Conservation (phyloP, 306 rosid species). For the Betula pendula region DNA sequence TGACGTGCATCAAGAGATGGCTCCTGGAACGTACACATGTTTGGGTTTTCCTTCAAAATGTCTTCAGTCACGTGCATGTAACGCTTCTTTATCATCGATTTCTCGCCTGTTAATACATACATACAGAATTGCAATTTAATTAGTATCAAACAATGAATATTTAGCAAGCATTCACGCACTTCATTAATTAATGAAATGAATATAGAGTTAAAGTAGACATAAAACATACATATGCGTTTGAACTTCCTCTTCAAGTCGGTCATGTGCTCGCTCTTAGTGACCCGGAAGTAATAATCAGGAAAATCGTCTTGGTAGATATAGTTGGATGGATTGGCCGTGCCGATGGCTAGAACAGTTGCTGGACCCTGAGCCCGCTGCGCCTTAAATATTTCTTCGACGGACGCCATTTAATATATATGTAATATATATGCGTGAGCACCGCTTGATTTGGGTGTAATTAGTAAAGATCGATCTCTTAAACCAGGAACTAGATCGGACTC, state of each 20-base stretch:
- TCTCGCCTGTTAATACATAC: constrained; percentile 42
- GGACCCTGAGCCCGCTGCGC: constrained; percentile 20
- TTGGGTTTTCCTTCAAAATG: constrained; percentile 43
- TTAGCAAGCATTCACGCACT: too few relatives aligned
- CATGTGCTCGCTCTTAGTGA: constrained; percentile 23
- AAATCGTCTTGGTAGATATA: constrained; percentile 4
- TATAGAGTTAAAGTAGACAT: too few relatives aligned
- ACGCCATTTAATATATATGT: too few relatives aligned
- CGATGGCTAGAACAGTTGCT: constrained; percentile 17
- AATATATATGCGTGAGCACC: too few relatives aligned
- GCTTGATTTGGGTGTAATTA: background rate
- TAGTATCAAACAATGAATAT: too few relatives aligned
- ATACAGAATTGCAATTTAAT: too few relatives aligned
- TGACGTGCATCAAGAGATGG: constrained; percentile 62
- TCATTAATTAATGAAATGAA: too few relatives aligned
- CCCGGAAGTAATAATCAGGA: constrained; percentile 30
- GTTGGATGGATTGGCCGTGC: constrained; percentile 23
- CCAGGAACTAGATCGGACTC: background rate
- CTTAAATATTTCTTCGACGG: constrained; percentile 13
- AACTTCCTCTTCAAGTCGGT: constrained; percentile 17
- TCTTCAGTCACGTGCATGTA: constrained; percentile 59
- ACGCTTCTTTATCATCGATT: constrained; percentile 58
- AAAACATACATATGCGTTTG: constrained; percentile 25
- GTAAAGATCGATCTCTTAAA: background rate
- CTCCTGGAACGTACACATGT: constrained; percentile 53